Evolutionary conservation across 2,329 filamentous ascomycete species (phyloP), one percentile per base, ranked within the genome.

Genomic region (Aspergillus proliferans): DNA sequence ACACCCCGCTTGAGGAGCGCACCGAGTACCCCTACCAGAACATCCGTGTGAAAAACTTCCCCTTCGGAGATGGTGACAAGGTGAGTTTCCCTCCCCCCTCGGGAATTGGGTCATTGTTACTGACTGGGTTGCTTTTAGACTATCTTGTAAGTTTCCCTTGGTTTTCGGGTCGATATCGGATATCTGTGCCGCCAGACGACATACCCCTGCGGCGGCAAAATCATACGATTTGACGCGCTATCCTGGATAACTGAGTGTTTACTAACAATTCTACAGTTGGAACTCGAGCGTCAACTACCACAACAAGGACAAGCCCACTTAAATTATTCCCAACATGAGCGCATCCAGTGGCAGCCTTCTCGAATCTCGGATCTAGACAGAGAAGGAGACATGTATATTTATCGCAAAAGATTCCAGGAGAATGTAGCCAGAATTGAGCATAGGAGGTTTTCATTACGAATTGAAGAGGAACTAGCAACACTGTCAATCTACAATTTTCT

Each of bases 11-110:
- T 61, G 89, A 95, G 79, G 93, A 98, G 77, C 86, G 88, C 68
- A 76, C 81, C 65, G 88, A 97, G 79, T 98, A 97, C 76, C 77
- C 90, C 52, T 98, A 95, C 84, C 88, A 95, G 83, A 98, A 98
- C 81, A 87, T 98, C 73, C 87, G 93, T 71, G 82, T 83, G 71
- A 96, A 93, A 85, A 96, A 95, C 83, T 98, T 76, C 80, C 84
- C 83, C 67, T 98, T 87, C 87, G 91, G 92, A 59, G 80, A 97
- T 68, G 93, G 93, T 68, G 93, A 98, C 78, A 93, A 97, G 87
- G 87, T 89, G 58, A 65, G 78, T 66, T 49, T 48, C 34, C 24
- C 22, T 49, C 14, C 28, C 28, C 9, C n/a, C 1, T 8, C 6
- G 4, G 18, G 2, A 18, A 43, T 45, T 33, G 36, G 10, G 6